Conservation (phyloP, 164 flowering plant genomes). For the Pachysandra terminalis region DNA sequence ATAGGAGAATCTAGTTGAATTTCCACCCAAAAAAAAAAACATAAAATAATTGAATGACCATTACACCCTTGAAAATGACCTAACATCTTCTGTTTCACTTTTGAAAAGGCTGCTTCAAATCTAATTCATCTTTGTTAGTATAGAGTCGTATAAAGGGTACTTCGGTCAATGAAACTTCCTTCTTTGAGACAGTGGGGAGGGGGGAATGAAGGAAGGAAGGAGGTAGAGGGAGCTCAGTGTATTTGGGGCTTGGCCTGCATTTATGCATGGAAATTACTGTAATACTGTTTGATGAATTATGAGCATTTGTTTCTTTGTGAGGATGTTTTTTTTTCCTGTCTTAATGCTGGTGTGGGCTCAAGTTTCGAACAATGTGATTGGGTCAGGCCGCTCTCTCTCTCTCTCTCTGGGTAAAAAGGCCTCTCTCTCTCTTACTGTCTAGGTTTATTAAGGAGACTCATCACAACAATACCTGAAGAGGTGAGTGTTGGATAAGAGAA, state of each 20-base stretch:
- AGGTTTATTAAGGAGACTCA: conserved; percentile 12
- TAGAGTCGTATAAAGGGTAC: neutral
- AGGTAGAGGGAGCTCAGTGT: conserved; percentile 31
- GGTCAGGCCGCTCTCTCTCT: conserved; percentile 26
- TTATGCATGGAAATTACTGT: conserved; percentile 55
- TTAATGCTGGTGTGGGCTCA: conserved; percentile 39
- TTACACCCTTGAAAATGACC: conserved; percentile 24
- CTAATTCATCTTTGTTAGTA: conserved; percentile 5
- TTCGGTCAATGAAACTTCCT: conserved; percentile 5
- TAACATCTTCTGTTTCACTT: conserved; percentile 14
- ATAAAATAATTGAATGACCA: too few relatives aligned
- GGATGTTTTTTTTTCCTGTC: conserved; percentile 34
- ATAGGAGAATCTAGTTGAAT: too few relatives aligned
- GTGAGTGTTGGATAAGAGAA: conserved; percentile 14
- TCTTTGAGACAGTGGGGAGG: too few relatives aligned
- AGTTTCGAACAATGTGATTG: conserved; percentile 42
- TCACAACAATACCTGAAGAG: conserved; percentile 23
- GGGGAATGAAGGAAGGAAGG: conserved; percentile 2
- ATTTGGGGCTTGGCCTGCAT: conserved; percentile 27
- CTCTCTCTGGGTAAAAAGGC: too few relatives aligned
- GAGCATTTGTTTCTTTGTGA: conserved; percentile 43
- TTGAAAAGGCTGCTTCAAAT: conserved; percentile 16
- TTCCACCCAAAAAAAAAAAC: too few relatives aligned
- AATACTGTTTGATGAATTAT: conserved; percentile 44
- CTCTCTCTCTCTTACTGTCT: conserved; percentile 18